Evolutionary conservation across 345 rosid species (phyloP).

Genomic region (Balakata baccata): DNA sequence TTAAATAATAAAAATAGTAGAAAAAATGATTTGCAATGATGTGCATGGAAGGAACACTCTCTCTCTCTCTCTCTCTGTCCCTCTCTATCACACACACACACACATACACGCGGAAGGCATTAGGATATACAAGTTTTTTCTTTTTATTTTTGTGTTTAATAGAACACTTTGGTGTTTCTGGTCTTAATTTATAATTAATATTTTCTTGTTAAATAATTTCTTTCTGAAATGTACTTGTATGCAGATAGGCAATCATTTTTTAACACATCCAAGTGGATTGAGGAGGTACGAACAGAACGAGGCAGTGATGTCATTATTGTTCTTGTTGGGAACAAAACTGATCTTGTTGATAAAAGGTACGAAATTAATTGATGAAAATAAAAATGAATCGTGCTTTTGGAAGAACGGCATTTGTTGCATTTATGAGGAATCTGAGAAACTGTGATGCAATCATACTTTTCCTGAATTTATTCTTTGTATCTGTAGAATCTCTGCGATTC

Average conservation of each 20-base stretch:
- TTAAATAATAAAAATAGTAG: not conserved
- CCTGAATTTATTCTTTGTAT: not conserved
- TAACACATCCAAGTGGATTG: constrained; percentile 90
- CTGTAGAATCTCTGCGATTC: not conserved
- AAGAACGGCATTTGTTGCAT: not conserved
- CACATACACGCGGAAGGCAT: not conserved
- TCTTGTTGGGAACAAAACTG: constrained; percentile 88
- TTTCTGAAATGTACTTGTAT: constrained; percentile 18
- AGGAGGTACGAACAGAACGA: constrained; percentile 82
- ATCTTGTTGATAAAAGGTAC: constrained; percentile 45
- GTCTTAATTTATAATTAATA: constrained; percentile 1
- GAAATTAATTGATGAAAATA: not conserved
- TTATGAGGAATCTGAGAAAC: not conserved
- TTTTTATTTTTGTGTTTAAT: not conserved
- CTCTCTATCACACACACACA: not conserved
- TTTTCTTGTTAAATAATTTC: not conserved
- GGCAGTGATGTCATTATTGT: constrained; percentile 88
- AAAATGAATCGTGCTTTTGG: not conserved
- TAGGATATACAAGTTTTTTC: not conserved
- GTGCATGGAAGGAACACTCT: not conserved
- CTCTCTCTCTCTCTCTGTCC: too few species aligned
- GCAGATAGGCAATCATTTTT: constrained; percentile 86
- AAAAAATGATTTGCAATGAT: not conserved
- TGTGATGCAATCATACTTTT: not conserved
- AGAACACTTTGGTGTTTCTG: not conserved